Base-by-base conservation (phyloP, 2,329 filamentous ascomycete genomes). In the Cercospora sesami region DNA sequence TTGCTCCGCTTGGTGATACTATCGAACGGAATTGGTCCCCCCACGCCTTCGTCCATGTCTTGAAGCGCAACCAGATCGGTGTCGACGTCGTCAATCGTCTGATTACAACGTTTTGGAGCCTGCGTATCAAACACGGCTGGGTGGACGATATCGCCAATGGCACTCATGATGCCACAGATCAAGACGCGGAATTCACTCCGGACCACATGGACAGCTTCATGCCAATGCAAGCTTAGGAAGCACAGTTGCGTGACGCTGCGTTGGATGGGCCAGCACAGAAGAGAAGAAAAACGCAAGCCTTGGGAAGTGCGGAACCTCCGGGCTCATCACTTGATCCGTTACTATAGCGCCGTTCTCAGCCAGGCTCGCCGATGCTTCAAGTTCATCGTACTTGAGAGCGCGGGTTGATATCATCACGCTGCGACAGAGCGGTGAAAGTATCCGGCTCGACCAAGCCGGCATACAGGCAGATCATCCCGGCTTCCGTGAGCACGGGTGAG, bases 21-120 rank as follows among this genome's bases (percentile, higher is more conserved):
- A 39, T 73, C n/a, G 72, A 73, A 58, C 68, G 72, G 14, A 73
- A 73, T 26, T 73, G 72, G 72, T 72, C 70, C 4, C 72, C 72
- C 9, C 72, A 73, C 39, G 69, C 64, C 60, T 73, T 73, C 55
- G 70, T 72, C 7, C 72, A 73, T 60, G 65, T 68, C 60, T 61
- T 73, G 64, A 73, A 73, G 63, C 64, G 72, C 21, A 73, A 73
- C 60, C 69, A 72, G 31, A 65, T 73, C 8, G 64, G 64, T 10
- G 69, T 69, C 4, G 72, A 71, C 45, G 68, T 72, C 14, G 63
- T 73, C 63, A 71, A 71, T 30, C 63, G 72, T 12, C 45, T 73
- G 26, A 66, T 71, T 12, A 61, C 61, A 36, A 73, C 70, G 7
- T 73, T 73, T 45, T 73, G 72, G 72, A 69, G 59, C 48, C 58